These are phyloP conservation scores for Penicillium sp. DNA, from an alignment of 2,329 filamentous ascomycete species.

Conservation along the genomic window DNA sequence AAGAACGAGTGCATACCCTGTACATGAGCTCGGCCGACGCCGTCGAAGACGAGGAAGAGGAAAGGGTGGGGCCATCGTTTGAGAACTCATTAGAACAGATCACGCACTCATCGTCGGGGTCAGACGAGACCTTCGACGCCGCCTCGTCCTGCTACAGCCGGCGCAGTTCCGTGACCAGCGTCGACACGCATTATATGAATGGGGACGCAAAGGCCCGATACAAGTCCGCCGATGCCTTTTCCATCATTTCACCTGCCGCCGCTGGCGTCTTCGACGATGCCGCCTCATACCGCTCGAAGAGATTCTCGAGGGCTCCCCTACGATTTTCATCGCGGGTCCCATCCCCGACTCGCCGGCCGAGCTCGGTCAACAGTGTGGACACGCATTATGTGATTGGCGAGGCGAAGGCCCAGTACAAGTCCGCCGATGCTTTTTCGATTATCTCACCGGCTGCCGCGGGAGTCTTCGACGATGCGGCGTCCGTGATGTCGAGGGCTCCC, in stretches of 20 bases:
- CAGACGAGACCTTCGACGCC: conserved; percentile 28
- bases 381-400: conserved; percentile 23
- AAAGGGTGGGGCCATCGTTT: too few relatives aligned
- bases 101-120: conserved; percentile 23
- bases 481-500: too few relatives aligned
- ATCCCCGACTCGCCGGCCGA: conserved; percentile 23
- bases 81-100: conserved; percentile 1
- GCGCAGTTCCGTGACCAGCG: conserved; percentile 35
- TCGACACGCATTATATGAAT: conserved; percentile 27
- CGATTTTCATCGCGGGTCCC: conserved; percentile 1
- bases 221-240: conserved; percentile 26
- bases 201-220: conserved; percentile 7
- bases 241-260: conserved; percentile 23
- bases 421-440: conserved; percentile 27
- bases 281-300: too few relatives aligned
- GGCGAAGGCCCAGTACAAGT: conserved; percentile 11
- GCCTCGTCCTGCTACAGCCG: conserved; percentile 39
- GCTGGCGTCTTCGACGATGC: conserved; percentile 37
- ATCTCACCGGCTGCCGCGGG: conserved; percentile 25
- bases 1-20: conserved; percentile 18
- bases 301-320: too few relatives aligned
- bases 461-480: conserved; percentile 36
- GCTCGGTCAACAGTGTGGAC: conserved; percentile 35
- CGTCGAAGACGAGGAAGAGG: neutral
- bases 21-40: conserved; percentile 10